Base-by-base conservation (phyloP, 1,284 basidiomycete species). In the Fomitopsis palustris region DNA sequence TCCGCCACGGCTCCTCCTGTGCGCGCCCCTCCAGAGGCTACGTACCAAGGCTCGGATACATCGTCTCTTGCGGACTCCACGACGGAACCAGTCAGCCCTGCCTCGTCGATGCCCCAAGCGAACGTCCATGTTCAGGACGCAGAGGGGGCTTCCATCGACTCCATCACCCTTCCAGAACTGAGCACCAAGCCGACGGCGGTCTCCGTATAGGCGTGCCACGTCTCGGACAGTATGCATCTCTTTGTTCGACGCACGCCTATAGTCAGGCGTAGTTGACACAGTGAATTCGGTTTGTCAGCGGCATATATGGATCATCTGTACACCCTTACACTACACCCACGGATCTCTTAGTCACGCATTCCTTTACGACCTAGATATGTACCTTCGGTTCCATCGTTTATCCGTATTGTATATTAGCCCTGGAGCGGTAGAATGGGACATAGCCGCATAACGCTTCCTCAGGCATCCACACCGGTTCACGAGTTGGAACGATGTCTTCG, bases 21-120 rank as follows among this genome's bases (percentile, higher is more conserved):
- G 9, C 55, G 59, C 59, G 29, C 62, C 60, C 23, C 54, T 9
- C 70, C 69, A 33, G 73, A 77, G 59, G 64, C 72, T 41, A 65
- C 70, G 58, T 74, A 57, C 43, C 71, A 70, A 37, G 69, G 73
- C 16, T 76, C 74, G 1, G 75, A 76, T 61, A 69, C 71, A 35
- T 75, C 75, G n/a, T 76, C 74, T 17, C 56, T 69, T 31, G 69
- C 71, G 21, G 74, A 75, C 45, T 72, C 72, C 9, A 55, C 60
- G 6, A 66, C 70, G 16, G 75, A 72, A 25, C 75, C 74, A n/a
- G 62, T 70, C 23, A 76, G 75, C 55, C 75, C 75, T 12, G 63
- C 59, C 14, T 70, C 71, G 14, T 70, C 70, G 53, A 54, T 60
- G 31, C 66, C 71, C 17, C 60, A 58, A 16, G 53, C 61, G 42